phyloP scores from a whole-genome alignment of 2,329 filamentous ascomycete genomes.

The Diplodia mutila region DNA sequence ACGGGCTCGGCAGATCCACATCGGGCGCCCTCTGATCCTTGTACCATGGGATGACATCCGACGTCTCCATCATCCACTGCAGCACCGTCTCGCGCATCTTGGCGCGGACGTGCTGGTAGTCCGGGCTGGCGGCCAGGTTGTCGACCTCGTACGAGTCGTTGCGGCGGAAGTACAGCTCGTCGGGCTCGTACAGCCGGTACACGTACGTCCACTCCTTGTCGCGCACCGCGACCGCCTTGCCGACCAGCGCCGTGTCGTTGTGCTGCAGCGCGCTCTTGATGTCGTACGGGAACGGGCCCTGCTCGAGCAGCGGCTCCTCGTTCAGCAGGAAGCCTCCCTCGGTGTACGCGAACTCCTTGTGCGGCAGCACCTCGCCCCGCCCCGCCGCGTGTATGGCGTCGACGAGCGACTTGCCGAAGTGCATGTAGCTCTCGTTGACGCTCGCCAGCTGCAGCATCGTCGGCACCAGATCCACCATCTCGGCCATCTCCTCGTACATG shows the following conservation, averaged over 20 bases:
- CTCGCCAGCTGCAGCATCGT: conserved; percentile 48
- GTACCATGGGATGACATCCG: conserved; percentile 14
- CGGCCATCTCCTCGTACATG: conserved; percentile 42
- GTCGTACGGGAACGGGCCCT: conserved; percentile 51
- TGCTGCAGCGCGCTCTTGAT: conserved; percentile 53
- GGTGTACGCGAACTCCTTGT: conserved; percentile 49
- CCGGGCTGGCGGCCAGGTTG: conserved; percentile 42
- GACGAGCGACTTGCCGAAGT: conserved; percentile 46
- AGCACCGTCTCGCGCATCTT: conserved; percentile 42
- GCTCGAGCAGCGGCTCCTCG: conserved; percentile 53
- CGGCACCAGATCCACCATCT: conserved; percentile 54
- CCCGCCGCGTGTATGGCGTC: conserved; percentile 33
- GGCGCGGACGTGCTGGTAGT: conserved; percentile 31
- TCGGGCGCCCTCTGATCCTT: conserved; percentile 3
- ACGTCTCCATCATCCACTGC: conserved; percentile 39
- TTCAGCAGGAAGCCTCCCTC: conserved; percentile 51
- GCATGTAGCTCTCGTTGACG: conserved; percentile 46
- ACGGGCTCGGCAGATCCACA: neutral
- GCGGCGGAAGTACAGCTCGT: conserved; percentile 49
- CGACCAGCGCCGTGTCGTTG: conserved; percentile 49
- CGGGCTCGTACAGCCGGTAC: conserved; percentile 52
- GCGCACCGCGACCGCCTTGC: conserved; percentile 48
- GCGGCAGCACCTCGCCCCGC: conserved; percentile 26
- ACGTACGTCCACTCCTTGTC: conserved; percentile 49
- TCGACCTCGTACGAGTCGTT: conserved; percentile 46